Evolutionary conservation across 371 early-diverging fungal species (phyloP).

Genomic region (Haplosporangium sp.): DNA sequence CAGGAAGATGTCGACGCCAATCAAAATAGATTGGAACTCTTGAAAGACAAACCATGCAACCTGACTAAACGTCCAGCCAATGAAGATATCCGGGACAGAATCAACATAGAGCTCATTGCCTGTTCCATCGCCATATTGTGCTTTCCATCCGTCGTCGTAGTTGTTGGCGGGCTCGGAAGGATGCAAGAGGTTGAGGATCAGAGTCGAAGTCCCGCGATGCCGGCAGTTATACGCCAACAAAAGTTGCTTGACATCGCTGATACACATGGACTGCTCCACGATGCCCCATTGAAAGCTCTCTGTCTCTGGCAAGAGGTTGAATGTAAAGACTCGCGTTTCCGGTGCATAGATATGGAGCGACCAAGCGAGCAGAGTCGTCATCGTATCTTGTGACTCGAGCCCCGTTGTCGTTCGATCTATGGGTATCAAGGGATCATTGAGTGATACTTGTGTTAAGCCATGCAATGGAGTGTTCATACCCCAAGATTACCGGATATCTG

Average conservation of each 20-base stretch:
- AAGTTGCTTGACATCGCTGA: constrained; percentile 78
- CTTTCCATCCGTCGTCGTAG: constrained; percentile 79
- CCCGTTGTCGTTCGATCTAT: constrained; percentile 22
- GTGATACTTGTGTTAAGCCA: background rate
- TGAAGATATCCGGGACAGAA: constrained; percentile 62
- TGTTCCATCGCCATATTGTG: constrained; percentile 81
- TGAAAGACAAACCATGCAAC: constrained; percentile 71
- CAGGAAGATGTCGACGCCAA: constrained; percentile 66
- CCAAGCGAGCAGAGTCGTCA: constrained; percentile 45
- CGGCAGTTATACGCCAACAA: constrained; percentile 75
- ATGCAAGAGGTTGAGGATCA: constrained; percentile 77
- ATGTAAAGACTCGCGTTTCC: constrained; percentile 74
- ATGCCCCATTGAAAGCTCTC: constrained; percentile 72
- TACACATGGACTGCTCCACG: constrained; percentile 74
- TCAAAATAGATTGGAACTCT: constrained; percentile 78
- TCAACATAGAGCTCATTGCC: constrained; percentile 78
- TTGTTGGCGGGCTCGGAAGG: constrained; percentile 66
- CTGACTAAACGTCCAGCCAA: constrained; percentile 68
- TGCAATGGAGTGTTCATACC: background rate
- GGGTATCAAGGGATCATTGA: background rate
- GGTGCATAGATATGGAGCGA: constrained; percentile 62
- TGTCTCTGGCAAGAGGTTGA: constrained; percentile 75
- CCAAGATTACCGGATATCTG: background rate
- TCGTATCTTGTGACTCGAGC: constrained; percentile 45
- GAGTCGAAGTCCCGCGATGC: constrained; percentile 73